A percentile compares a stretch with the other conserved stretches of the same genome.
Conservation (phyloP, 768 basidiomycete genomes). For the Boletus bicolor region DNA sequence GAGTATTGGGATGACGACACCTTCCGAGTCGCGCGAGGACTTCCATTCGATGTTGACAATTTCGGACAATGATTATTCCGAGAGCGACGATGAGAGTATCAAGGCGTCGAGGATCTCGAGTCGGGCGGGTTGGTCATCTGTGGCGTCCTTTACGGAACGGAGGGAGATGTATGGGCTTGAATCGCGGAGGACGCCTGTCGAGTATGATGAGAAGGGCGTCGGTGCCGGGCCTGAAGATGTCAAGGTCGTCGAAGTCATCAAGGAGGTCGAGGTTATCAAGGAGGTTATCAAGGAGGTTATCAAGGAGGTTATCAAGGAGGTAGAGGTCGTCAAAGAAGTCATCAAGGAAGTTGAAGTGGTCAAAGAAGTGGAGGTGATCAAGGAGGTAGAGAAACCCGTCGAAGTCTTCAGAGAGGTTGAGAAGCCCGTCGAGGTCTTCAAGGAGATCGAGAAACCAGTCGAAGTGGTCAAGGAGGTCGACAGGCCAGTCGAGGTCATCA, state of each 20-base stretch:
- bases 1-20: conserved; percentile 57
- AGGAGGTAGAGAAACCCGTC: conserved; percentile 20
- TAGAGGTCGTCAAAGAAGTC: conserved; percentile 27
- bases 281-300: conserved; percentile 30
- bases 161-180: conserved; percentile 2
- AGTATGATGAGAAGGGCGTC: conserved; percentile 52
- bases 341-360: conserved; percentile 37
- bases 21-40: conserved; percentile 65
- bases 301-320: conserved; percentile 29
- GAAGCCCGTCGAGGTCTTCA: conserved; percentile 21
- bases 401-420: conserved; percentile 27
- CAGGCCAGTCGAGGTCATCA: conserved; percentile 25
- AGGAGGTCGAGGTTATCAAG: conserved; percentile 30
- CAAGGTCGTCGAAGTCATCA: conserved; percentile 30
- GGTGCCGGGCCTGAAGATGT: conserved; percentile 31
- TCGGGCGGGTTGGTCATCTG: conserved; percentile 25
- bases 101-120: conserved; percentile 54
- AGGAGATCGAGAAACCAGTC: conserved; percentile 29
- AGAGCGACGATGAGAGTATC: conserved; percentile 68
- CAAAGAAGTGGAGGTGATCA: conserved; percentile 26
- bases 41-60: conserved; percentile 74
- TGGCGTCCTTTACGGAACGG: conserved; percentile 22
- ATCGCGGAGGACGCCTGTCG: conserved; percentile 23
- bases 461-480: conserved; percentile 36
- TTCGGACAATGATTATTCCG: conserved; percentile 65